phyloP scores from a whole-genome alignment of 1,139 yeast species.

The Suhomyces taliae region DNA sequence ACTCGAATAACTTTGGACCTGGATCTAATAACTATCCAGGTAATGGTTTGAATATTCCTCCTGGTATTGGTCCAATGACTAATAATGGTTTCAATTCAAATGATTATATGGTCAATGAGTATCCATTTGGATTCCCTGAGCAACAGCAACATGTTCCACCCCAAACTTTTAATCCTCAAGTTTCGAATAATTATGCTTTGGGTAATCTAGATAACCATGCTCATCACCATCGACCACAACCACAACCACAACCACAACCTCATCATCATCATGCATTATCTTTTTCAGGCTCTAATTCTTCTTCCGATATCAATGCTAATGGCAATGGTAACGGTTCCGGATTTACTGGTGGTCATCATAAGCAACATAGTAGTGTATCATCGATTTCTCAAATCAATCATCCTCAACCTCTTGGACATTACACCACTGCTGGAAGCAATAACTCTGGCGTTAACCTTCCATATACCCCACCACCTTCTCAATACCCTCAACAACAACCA shows the following conservation, averaged over 20 bases:
- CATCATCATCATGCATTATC: conserved; percentile 8
- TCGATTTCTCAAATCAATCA: conserved; percentile 10
- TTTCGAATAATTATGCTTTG: conserved; percentile 4
- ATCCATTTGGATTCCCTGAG: conserved; percentile 16
- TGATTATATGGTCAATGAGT: conserved; percentile 15
- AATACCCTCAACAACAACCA: conserved; percentile 1
- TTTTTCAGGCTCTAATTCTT: conserved; percentile 4
- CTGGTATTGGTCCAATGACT: background rate
- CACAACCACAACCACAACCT: background rate
- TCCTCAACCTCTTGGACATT: conserved; percentile 11
- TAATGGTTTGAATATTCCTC: conserved; percentile 1
- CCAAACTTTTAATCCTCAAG: conserved; percentile 2
- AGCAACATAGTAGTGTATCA: conserved; percentile 11
- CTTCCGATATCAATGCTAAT: conserved; percentile 4
- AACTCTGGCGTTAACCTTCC: background rate
- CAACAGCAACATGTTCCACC: conserved; percentile 1
- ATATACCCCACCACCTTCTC: conserved; percentile 5
- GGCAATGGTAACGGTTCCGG: conserved; percentile 5
- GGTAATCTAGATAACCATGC: conserved; percentile 3
- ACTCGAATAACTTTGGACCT: background rate
- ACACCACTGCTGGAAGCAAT: conserved; percentile 7
- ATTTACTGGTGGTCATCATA: conserved; percentile 3
- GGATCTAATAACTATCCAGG: background rate
- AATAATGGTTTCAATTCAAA: conserved; percentile 4
- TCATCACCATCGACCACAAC: background rate